A percentile compares a stretch with the other conserved stretches of the same genome.
These are phyloP conservation scores for Coriolopsis trogii DNA, from an alignment of 1,284 basidiomycete genomes.

Conservation along the genomic window DNA sequence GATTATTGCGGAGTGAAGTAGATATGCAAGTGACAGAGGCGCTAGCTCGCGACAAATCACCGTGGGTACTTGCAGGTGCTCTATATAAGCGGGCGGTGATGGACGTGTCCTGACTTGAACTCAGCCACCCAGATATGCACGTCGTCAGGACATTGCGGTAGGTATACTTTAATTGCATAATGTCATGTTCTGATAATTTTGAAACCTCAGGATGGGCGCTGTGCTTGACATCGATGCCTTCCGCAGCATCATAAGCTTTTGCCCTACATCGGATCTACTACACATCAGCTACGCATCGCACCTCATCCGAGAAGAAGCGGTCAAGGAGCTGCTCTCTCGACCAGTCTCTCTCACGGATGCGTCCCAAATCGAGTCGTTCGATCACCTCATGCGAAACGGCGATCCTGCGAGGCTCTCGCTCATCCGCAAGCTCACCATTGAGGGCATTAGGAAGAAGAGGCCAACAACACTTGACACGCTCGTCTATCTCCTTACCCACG, in stretches of 20 bases:
- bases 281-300: background rate
- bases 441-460: background rate
- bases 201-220: too few species aligned
- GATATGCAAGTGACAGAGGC: too few species aligned
- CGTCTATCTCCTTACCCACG: background rate
- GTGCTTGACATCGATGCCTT: conserved; percentile 9
- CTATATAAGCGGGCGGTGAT: too few species aligned
- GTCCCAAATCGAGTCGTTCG: conserved; percentile 3
- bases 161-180: too few species aligned
- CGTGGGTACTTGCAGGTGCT: too few species aligned
- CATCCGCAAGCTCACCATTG: conserved; percentile 7
- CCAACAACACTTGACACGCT: background rate
- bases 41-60: too few species aligned
- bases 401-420: background rate
- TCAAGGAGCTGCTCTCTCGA: conserved; percentile 5
- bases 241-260: conserved; percentile 2
- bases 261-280: background rate
- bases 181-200: too few species aligned
- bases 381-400: background rate
- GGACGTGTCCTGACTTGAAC: too few species aligned
- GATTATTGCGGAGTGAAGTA: too few species aligned
- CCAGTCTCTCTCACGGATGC: background rate
- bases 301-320: conserved; percentile 2
- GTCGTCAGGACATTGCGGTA: too few species aligned
- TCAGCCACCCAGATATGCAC: too few species aligned